Percentiles rank a stretch among this genome's conserved stretches.
Evolutionary conservation across 331 rosid species (phyloP).

Genomic region (Stylosanthes scabra): DNA sequence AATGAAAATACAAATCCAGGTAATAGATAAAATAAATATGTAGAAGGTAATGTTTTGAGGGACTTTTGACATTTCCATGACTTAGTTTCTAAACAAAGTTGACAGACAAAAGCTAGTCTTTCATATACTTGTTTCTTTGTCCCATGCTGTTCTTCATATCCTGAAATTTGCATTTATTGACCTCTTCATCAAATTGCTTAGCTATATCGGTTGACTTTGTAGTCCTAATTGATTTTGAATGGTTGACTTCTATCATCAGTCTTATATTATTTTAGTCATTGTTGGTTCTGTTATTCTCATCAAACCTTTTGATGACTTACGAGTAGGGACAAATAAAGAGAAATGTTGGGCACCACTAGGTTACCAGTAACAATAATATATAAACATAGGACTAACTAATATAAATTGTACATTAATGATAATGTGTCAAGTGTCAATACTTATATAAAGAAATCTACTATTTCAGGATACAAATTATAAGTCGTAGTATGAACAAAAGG

Average conservation of each 20-base stretch:
- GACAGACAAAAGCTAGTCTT: background rate
- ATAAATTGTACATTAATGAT: slow-evolving; percentile 6
- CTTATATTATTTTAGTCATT: too few relatives aligned
- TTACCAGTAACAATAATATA: background rate
- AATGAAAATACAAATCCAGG: too few relatives aligned
- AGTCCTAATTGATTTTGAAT: background rate
- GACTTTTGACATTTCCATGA: too few relatives aligned
- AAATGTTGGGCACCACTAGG: background rate
- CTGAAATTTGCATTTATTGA: background rate
- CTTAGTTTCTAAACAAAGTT: background rate
- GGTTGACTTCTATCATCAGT: background rate
- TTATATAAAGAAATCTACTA: slow-evolving; percentile 28
- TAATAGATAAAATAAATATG: too few relatives aligned
- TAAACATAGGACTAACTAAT: slow-evolving; percentile 8
- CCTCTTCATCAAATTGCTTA: background rate
- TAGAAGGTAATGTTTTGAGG: too few relatives aligned
- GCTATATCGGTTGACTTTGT: too few relatives aligned
- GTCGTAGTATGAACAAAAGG: slow-evolving; percentile 37
- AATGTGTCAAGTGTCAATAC: background rate
- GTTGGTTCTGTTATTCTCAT: too few relatives aligned
- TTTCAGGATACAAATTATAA: slow-evolving; percentile 29
- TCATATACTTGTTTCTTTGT: background rate
- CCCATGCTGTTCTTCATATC: background rate
- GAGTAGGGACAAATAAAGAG: background rate
- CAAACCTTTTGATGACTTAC: background rate